Evolutionary conservation across 2,329 filamentous ascomycete genomes (phyloP).

Genomic region (Fusarium sacchari): DNA sequence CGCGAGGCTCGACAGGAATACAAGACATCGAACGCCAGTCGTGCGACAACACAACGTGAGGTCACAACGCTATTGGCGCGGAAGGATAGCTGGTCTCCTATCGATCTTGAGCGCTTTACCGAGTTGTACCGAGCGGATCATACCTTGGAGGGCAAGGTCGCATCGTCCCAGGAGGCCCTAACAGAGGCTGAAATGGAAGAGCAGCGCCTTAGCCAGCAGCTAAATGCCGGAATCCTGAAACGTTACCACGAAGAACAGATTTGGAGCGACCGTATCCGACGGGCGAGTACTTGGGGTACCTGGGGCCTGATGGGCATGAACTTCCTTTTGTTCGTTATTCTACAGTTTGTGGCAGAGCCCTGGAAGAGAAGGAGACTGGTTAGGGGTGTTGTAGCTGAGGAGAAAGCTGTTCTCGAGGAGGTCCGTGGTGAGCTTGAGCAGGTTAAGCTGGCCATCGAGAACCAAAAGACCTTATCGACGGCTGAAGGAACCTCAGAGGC

Average conservation of each 20-base stretch:
- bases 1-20: slow-evolving; percentile 78
- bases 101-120: slow-evolving; percentile 94
- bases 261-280: slow-evolving; percentile 96
- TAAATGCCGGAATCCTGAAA: slow-evolving; percentile 85
- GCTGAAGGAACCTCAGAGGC: slow-evolving; percentile 12
- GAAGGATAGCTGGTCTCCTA: slow-evolving; percentile 89
- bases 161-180: slow-evolving; percentile 75
- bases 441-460: slow-evolving; percentile 46
- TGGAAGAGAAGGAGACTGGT: slow-evolving; percentile 87
- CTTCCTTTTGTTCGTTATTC: slow-evolving; percentile 84
- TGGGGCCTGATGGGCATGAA: slow-evolving; percentile 99
- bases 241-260: slow-evolving; percentile 99
- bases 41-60: slow-evolving; percentile 92
- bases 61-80: slow-evolving; percentile 93
- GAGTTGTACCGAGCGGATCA: slow-evolving; percentile 91
- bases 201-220: slow-evolving; percentile 77
- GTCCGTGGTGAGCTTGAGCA: slow-evolving; percentile 56
- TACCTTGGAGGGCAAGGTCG: slow-evolving; percentile 87
- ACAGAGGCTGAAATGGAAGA: slow-evolving; percentile 81
- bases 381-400: slow-evolving; percentile 82
- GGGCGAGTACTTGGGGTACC: slow-evolving; percentile 98
- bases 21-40: slow-evolving; percentile 82
- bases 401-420: slow-evolving; percentile 67
- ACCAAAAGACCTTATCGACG: slow-evolving; percentile 35
- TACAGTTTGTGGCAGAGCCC: slow-evolving; percentile 91